A percentile compares a stretch with the other conserved stretches of the same genome.
Evolutionary conservation across 2,329 filamentous ascomycete species (phyloP).

Genomic region (Fusarium odoratissimum): DNA sequence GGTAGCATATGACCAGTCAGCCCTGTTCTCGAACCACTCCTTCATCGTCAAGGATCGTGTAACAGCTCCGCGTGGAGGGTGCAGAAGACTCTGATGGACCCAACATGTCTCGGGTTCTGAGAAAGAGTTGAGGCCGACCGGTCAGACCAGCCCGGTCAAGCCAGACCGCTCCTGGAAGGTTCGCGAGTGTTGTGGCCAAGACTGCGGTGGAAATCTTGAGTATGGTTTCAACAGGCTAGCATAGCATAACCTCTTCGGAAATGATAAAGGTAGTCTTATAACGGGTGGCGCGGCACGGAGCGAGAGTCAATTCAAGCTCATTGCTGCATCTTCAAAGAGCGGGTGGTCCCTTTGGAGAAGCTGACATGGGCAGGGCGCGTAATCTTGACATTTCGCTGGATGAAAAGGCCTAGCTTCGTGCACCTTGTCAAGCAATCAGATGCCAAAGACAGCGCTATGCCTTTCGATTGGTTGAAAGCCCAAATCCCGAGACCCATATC

Average conservation of each 20-base stretch:
- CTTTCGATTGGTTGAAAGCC: slow-evolving; percentile 55
- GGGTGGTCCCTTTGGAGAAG: slow-evolving; percentile 26
- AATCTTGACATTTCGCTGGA: slow-evolving; percentile 63
- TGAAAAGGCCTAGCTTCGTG: slow-evolving; percentile 54
- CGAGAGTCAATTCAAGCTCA: slow-evolving; percentile 43
- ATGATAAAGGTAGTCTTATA: not conserved
- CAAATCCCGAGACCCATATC: slow-evolving; percentile 31
- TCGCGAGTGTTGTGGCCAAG: not conserved
- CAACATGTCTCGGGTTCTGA: slow-evolving; percentile 17
- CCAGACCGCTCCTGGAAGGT: slow-evolving; percentile 11
- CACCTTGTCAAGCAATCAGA: slow-evolving; percentile 61
- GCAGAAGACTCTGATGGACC: not conserved
- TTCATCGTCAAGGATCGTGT: slow-evolving; percentile 19
- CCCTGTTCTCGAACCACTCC: slow-evolving; percentile 3
- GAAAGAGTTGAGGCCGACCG: slow-evolving; percentile 15
- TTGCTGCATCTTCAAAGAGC: slow-evolving; percentile 12
- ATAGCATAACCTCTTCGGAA: slow-evolving; percentile 4
- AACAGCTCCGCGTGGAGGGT: slow-evolving; percentile 25
- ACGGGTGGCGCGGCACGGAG: slow-evolving; percentile 53
- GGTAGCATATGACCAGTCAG: slow-evolving; percentile 29
- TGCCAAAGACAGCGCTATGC: slow-evolving; percentile 50
- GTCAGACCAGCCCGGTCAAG: slow-evolving; percentile 12
- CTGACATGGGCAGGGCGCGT: slow-evolving; percentile 60
- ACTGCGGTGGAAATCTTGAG: not conserved
- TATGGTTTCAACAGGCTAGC: not conserved